Evolutionary conservation across 2,329 filamentous ascomycete species (phyloP).

Genomic region (Microdochium nivale): DNA sequence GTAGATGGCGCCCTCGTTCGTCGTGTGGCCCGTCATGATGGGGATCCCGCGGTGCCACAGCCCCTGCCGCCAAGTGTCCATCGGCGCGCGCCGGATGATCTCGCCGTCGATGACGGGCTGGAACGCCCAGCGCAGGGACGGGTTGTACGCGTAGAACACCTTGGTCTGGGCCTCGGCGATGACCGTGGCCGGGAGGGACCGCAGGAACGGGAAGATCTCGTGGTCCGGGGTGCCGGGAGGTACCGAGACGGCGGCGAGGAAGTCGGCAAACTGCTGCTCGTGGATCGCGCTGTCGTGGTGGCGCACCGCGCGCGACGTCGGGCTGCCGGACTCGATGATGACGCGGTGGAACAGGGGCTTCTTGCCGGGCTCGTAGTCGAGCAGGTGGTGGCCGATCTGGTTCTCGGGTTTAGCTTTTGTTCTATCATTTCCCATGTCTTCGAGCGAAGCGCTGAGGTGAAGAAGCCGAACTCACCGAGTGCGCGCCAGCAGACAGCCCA

Average conservation of each 20-base stretch:
- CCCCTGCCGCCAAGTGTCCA: slow-evolving; percentile 14
- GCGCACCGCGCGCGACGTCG: slow-evolving; percentile 29
- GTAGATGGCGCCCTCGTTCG: slow-evolving; percentile 33
- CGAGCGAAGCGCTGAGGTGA: neutral
- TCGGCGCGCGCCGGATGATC: slow-evolving; percentile 15
- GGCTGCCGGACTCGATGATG: slow-evolving; percentile 29
- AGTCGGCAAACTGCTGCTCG: slow-evolving; percentile 37
- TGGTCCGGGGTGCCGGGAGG: slow-evolving; percentile 30
- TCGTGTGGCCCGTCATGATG: slow-evolving; percentile 32
- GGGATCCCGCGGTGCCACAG: slow-evolving; percentile 21
- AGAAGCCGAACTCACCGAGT: slow-evolving; percentile 28
- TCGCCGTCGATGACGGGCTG: slow-evolving; percentile 41
- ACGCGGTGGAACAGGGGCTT: slow-evolving; percentile 24
- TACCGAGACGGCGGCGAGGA: slow-evolving; percentile 36
- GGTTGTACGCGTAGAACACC: slow-evolving; percentile 24
- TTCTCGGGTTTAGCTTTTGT: neutral
- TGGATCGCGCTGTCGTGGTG: slow-evolving; percentile 36
- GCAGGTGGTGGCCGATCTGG: slow-evolving; percentile 48
- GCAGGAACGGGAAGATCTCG: slow-evolving; percentile 35
- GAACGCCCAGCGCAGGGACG: slow-evolving; percentile 35
- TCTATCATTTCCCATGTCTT: no score
- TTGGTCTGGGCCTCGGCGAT: slow-evolving; percentile 22
- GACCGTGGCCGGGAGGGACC: slow-evolving; percentile 18
- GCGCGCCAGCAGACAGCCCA: slow-evolving; percentile 40
- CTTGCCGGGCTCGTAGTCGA: slow-evolving; percentile 27